Percentiles rank a stretch among this genome's conserved stretches.
Conservation (phyloP, 2,329 filamentous ascomycete genomes). For the Cadophora gregata region DNA sequence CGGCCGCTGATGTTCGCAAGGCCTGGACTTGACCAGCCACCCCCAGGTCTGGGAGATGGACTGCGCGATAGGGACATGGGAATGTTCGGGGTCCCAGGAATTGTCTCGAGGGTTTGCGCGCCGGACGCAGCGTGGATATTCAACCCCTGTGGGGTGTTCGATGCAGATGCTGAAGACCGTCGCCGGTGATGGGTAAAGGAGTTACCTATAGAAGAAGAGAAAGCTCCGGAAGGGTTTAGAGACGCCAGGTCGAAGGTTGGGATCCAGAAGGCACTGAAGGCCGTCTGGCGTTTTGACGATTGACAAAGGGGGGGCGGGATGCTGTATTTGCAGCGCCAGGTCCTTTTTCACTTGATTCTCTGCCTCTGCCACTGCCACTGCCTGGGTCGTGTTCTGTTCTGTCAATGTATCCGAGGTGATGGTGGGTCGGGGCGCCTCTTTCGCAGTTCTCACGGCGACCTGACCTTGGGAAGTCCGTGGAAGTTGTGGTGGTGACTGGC, state of each 20-base stretch:
- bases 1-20: slow-evolving; percentile 66
- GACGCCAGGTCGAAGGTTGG: slow-evolving; percentile 56
- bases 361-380: background rate
- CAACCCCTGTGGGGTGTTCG: slow-evolving; percentile 35
- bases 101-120: slow-evolving; percentile 38
- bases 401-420: no score
- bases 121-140: slow-evolving; percentile 34
- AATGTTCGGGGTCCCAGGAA: slow-evolving; percentile 56
- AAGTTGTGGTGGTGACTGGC: no score
- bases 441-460: no score
- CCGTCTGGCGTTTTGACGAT: slow-evolving; percentile 36
- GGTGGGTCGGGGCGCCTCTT: background rate
- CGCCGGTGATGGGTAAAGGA: slow-evolving; percentile 46
- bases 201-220: slow-evolving; percentile 54
- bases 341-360: no score
- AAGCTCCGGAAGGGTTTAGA: slow-evolving; percentile 51
- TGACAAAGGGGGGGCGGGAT: slow-evolving; percentile 12
- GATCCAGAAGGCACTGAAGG: slow-evolving; percentile 41
- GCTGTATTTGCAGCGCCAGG: slow-evolving; percentile 14
- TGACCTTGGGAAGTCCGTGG: no score
- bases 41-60: slow-evolving; percentile 81
- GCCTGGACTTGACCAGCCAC: slow-evolving; percentile 87
- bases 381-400: background rate
- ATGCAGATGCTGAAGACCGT: slow-evolving; percentile 46
- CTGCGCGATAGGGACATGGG: slow-evolving; percentile 87